Evolutionary conservation across 2,329 filamentous ascomycete genomes (phyloP).

Genomic region (Coniochaeta hoffmannii): DNA sequence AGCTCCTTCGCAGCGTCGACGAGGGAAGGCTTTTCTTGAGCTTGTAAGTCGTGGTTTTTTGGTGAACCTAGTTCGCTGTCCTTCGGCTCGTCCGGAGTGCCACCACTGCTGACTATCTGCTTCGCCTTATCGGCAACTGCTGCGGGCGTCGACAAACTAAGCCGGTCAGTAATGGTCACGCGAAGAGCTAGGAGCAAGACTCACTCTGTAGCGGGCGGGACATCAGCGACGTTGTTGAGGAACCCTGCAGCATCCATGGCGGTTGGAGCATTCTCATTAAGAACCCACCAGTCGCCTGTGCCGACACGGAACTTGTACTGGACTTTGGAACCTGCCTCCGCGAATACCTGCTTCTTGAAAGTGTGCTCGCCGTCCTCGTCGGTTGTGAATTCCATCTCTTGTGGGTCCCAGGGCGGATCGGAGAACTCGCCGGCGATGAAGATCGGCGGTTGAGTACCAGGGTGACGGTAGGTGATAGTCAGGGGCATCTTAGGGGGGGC

Average conservation of each 20-base stretch:
- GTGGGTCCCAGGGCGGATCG: conserved; percentile 56
- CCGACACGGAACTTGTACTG: conserved; percentile 72
- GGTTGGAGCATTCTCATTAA: conserved; percentile 55
- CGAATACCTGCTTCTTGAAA: conserved; percentile 50
- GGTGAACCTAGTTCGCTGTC: background rate
- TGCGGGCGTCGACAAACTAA: background rate
- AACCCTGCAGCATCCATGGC: conserved; percentile 38
- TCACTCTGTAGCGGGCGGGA: conserved; percentile 14
- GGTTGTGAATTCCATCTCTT: conserved; percentile 54
- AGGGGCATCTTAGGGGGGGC: conserved; percentile 32
- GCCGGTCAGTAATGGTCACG: background rate
- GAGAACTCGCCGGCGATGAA: conserved; percentile 65
- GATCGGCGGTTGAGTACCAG: conserved; percentile 57
- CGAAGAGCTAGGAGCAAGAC: background rate
- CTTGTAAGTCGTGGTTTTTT: background rate
- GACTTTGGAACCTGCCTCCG: conserved; percentile 50
- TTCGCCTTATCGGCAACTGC: background rate
- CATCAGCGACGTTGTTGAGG: conserved; percentile 37
- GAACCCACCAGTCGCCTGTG: conserved; percentile 59
- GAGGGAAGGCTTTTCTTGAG: conserved; percentile 4
- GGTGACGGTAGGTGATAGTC: conserved; percentile 53
- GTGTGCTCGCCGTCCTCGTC: conserved; percentile 45
- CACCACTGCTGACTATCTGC: background rate
- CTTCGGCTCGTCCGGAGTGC: background rate
- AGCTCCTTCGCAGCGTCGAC: background rate